phyloP scores from a whole-genome alignment of 345 rosid genomes.

The Trapa incisa region DNA sequence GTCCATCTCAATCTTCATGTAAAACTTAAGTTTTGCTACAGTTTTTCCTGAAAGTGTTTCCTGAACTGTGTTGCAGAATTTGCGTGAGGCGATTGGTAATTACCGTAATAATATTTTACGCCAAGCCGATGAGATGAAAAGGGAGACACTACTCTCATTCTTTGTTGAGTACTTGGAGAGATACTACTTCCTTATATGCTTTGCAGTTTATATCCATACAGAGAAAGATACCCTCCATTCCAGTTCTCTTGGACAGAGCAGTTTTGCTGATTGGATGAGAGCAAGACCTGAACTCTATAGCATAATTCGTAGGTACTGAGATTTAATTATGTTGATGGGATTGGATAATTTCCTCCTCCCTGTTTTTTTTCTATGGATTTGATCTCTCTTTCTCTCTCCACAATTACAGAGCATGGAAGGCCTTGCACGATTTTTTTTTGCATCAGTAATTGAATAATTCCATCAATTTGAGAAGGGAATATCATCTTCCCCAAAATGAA shows the following conservation, averaged over 20 bases:
- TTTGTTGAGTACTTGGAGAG: constrained; percentile 96
- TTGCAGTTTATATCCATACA: constrained; percentile 91
- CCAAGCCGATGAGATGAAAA: constrained; percentile 98
- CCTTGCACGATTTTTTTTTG: background rate
- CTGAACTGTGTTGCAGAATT: constrained; percentile 43
- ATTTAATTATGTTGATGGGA: background rate
- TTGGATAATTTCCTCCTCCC: background rate
- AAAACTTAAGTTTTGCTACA: background rate
- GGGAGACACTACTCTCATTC: constrained; percentile 84
- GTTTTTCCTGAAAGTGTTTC: constrained; percentile 2
- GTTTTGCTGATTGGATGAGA: constrained; percentile 97
- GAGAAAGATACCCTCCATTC: constrained; percentile 72
- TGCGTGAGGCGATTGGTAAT: constrained; percentile 88
- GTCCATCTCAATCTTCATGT: background rate
- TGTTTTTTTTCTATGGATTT: background rate
- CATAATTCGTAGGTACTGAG: constrained; percentile 74
- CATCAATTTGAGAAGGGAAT: no score
- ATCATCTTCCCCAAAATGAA: no score
- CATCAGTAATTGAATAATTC: no score
- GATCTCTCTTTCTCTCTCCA: background rate
- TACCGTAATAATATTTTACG: constrained; percentile 83
- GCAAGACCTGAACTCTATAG: constrained; percentile 96
- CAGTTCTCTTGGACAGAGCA: constrained; percentile 55
- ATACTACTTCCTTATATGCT: constrained; percentile 96
- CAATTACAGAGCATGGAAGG: background rate